Conservation (phyloP, 2,329 filamentous ascomycete species). For the Nothopassalora personata region DNA sequence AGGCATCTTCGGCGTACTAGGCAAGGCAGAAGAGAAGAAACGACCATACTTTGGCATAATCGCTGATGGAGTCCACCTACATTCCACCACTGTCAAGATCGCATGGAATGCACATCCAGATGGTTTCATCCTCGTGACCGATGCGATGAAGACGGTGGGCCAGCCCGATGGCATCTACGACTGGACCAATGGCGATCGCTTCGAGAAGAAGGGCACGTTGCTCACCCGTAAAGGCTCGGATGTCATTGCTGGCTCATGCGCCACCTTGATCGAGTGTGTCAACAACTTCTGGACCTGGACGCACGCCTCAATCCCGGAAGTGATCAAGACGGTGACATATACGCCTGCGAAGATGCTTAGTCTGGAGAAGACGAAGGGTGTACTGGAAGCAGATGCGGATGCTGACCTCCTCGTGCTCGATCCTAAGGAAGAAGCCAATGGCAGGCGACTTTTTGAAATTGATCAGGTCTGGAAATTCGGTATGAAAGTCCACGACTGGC, state of each 20-base stretch:
- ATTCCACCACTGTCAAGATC: constrained; percentile 82
- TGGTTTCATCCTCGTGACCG: constrained; percentile 83
- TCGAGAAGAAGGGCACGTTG: constrained; percentile 65
- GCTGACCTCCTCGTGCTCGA: constrained; percentile 59
- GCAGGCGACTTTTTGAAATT: constrained; percentile 53
- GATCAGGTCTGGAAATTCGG: constrained; percentile 81
- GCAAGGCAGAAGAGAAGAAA: constrained; percentile 45
- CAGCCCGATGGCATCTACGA: constrained; percentile 77
- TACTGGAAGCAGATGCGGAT: constrained; percentile 41
- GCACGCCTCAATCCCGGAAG: constrained; percentile 61
- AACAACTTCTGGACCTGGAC: constrained; percentile 76
- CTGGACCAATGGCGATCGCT: constrained; percentile 70
- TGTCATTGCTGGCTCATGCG: constrained; percentile 59
- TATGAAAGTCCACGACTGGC: constrained; percentile 39
- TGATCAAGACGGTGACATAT: constrained; percentile 65
- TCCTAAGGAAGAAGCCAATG: constrained; percentile 44
- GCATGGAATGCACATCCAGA: constrained; percentile 80
- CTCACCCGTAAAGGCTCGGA: constrained; percentile 73
- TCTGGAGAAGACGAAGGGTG: constrained; percentile 61
- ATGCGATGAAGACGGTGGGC: constrained; percentile 84
- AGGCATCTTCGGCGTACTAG: constrained; percentile 80
- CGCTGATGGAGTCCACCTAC: constrained; percentile 82
- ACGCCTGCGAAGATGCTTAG: constrained; percentile 75
- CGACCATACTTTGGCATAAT: constrained; percentile 85
- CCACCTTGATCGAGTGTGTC: constrained; percentile 69